These are phyloP conservation scores for Claviceps humidiphila DNA, from an alignment of 2,329 filamentous ascomycete species.

Conservation along the genomic window DNA sequence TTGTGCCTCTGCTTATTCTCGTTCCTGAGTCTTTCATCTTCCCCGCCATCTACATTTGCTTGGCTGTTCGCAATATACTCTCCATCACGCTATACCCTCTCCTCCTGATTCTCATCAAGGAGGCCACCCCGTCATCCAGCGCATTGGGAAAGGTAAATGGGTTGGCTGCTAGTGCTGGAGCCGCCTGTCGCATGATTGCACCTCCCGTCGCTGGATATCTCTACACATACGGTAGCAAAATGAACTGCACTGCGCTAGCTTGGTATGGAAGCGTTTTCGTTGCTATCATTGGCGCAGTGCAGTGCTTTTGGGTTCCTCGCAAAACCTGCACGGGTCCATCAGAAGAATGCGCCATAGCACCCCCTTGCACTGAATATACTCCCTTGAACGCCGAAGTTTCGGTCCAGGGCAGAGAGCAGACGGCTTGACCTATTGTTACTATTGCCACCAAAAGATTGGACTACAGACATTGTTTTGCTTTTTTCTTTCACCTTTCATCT, in stretches of 20 bases:
- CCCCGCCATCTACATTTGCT: constrained; percentile 43
- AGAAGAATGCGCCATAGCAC: constrained; percentile 16
- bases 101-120: constrained; percentile 54
- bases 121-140: constrained; percentile 42
- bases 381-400: constrained; percentile 18
- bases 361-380: constrained; percentile 6
- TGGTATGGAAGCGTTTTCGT: constrained; percentile 50
- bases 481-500: background rate
- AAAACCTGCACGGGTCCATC: constrained; percentile 13
- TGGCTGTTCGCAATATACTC: constrained; percentile 45
- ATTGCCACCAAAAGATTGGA: background rate
- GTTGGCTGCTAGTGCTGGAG: constrained; percentile 50
- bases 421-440: background rate
- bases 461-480: background rate
- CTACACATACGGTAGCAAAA: constrained; percentile 45
- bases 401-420: constrained; percentile 12
- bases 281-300: constrained; percentile 42
- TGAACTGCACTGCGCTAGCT: constrained; percentile 46
- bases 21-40: constrained; percentile 38
- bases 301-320: constrained; percentile 43
- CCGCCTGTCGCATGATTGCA: constrained; percentile 53
- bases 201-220: constrained; percentile 51
- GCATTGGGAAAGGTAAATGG: constrained; percentile 54
- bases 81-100: constrained; percentile 53
- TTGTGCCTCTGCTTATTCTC: constrained; percentile 45